Percentiles rank a stretch among this genome's conserved stretches.
phyloP scores from a whole-genome alignment of 2,329 filamentous ascomycete species.

The Chlorencoelia australis region DNA sequence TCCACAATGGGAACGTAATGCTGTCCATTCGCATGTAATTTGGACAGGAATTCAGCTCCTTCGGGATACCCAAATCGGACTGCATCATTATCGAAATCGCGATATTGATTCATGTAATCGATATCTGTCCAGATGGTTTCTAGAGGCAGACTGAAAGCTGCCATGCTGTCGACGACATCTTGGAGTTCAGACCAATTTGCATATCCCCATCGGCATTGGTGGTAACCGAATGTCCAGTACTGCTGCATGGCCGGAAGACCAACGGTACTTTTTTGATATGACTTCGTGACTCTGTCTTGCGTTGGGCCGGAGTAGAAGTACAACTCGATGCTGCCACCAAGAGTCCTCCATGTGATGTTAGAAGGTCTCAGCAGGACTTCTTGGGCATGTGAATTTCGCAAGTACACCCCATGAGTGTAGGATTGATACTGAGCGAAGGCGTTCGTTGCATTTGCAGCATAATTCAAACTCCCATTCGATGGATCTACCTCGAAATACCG shows the following conservation, averaged over 20 bases:
- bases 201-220: slow-evolving; percentile 80
- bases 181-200: slow-evolving; percentile 59
- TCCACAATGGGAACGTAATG: slow-evolving; percentile 61
- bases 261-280: slow-evolving; percentile 57
- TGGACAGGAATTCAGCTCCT: slow-evolving; percentile 48
- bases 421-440: slow-evolving; percentile 47
- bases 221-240: slow-evolving; percentile 73
- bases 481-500: slow-evolving; percentile 55
- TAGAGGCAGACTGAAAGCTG: slow-evolving; percentile 52
- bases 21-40: slow-evolving; percentile 53
- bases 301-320: slow-evolving; percentile 70
- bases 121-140: slow-evolving; percentile 64
- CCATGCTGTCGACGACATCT: slow-evolving; percentile 58
- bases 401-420: slow-evolving; percentile 66
- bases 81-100: slow-evolving; percentile 53
- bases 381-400: slow-evolving; percentile 67
- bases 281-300: slow-evolving; percentile 55
- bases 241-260: slow-evolving; percentile 70
- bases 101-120: slow-evolving; percentile 55
- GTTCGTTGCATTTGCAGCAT: slow-evolving; percentile 45
- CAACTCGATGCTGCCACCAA: slow-evolving; percentile 70
- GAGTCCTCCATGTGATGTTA: slow-evolving; percentile 60
- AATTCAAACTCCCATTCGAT: slow-evolving; percentile 37
- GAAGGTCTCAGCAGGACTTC: slow-evolving; percentile 56
- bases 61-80: slow-evolving; percentile 45